Base-by-base conservation (phyloP, 2,329 filamentous ascomycete species). In the Lachnellula hyalina region DNA sequence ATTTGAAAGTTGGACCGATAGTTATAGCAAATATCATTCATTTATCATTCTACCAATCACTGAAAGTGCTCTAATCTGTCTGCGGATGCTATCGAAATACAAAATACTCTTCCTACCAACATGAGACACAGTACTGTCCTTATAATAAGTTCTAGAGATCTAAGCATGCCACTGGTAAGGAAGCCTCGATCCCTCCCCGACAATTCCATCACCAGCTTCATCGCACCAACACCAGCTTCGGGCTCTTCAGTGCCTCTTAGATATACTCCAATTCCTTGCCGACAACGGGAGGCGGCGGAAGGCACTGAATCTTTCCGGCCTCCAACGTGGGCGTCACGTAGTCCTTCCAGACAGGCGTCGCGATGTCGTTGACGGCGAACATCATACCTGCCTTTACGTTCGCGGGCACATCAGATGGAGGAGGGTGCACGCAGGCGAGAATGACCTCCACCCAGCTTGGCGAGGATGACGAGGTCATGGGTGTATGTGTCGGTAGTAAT, bases 181-280 rank as follows among this genome's bases (percentile, higher is more conserved):
- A 32, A 11, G 8, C 2, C 9, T 32, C 4, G 4, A 32, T 11
- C 28, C 8, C 9, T 46, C 3, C 23, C 45, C 53, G 52, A 52
- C 23, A 56, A 40, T 46, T 50, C 51, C 19, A 76, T 70, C n/a
- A 76, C 72, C 17, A 75, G 21, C 62, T 76, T 76, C 56, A 65
- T 66, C 3, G 68, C 73, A 19, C 71, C 73, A 7, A 75, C 70
- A 2, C 73, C 72, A 44, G 68, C 65, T 44, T 56, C 66, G 6
- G 68, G 58, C 1, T 64, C 28, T 75, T 70, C 34, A 76, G 49
- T 1, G 67, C 74, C 11, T 64, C 68, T 50, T 77, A 72, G 2
- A 76, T 61, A 41, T 61, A 64, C 46, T 73, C 73, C 19, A 77
- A 57, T 5, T 75, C 74, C 6, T 71, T 64, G 0, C 74, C 73